phyloP scores from a whole-genome alignment of 768 basidiomycete species.

The Cystobasidium ongulense region DNA sequence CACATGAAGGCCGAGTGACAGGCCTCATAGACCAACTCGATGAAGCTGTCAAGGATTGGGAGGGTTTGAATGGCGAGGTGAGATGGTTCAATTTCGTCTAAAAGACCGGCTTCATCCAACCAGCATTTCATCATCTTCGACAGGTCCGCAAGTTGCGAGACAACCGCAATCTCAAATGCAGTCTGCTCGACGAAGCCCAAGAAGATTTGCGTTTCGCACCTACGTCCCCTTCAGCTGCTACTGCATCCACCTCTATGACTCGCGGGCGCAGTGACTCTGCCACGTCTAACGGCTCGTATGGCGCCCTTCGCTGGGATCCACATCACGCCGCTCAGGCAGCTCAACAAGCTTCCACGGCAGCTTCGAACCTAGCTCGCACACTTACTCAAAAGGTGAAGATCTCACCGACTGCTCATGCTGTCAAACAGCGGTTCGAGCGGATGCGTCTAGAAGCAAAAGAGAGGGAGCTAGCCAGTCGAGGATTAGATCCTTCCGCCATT shows the following conservation, averaged over 20 bases:
- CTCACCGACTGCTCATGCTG: constrained; percentile 17
- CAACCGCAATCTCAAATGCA: neutral
- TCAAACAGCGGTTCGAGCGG: constrained; percentile 13
- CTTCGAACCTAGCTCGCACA: constrained; percentile 12
- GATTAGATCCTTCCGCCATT: neutral
- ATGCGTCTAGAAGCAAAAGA: constrained; percentile 11
- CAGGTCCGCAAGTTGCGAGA: constrained; percentile 26
- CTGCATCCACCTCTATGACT: neutral
- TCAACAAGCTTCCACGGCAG: constrained; percentile 9
- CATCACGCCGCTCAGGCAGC: constrained; percentile 18
- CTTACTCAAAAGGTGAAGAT: constrained; percentile 6
- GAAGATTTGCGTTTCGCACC: constrained; percentile 16
- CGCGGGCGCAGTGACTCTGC: neutral
- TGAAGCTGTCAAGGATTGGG: constrained; percentile 12
- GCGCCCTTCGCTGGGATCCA: neutral
- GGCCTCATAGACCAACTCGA: constrained; percentile 10
- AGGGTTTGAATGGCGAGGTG: neutral
- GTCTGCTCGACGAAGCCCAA: constrained; percentile 8
- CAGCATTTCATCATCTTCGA: neutral
- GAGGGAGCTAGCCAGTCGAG: neutral
- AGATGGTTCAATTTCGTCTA: neutral
- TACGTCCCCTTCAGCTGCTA: neutral
- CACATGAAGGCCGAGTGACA: neutral
- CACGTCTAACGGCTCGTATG: neutral
- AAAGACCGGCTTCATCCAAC: neutral